Evolutionary conservation across 805 yeast genomes (phyloP), one percentile per base, ranked within the genome.

Genomic region (Wickerhamomyces hampshirensis): DNA sequence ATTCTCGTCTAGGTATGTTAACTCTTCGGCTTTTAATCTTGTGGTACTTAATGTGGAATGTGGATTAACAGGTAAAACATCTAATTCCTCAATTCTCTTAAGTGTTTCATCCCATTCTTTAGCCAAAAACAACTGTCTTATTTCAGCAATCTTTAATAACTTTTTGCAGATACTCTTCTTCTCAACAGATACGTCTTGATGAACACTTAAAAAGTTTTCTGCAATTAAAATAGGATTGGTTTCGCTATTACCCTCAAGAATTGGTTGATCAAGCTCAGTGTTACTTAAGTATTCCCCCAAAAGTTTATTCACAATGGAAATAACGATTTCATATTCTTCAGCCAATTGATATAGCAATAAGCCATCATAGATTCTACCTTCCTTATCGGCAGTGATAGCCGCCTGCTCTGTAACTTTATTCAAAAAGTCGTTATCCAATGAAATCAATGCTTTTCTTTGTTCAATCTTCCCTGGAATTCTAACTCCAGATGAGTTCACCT

Each of bases 321-420:
- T 72, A 11, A 87, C 97, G 21, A 83, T 79, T 53, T 84, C 83
- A 57, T 83, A 83, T 48, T 89, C 95, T 60, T 85, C 94, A 32
- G 95, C 77, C 46, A 91, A 71, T 60, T 89, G 96, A 56, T 85
- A 91, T 37, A 93, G 69, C 39, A 85, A 66, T 42, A 93, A 72
- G 14, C 96, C 85, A 54, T 93, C 98, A 43, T 81, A 77, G 11
- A 77, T 70, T 53, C 95, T 73, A 6, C 97, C 97, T 51, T 89
- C 98, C 48, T 86, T 93, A 51, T 85, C 93, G 12, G 96, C 95
- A 47, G 77, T 77, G 30, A 70, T 70, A 4, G 97, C 97, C 19
- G 95, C 88, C 41, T 77, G 78, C 55, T 84, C 94, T 4, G 93
- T 80, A 28, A 91, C 87, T 40, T 74, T 73, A 43, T 69, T 71